Conservation (phyloP, 2,329 filamentous ascomycete species). For the Magnaporthiopsis rhizophila region DNA sequence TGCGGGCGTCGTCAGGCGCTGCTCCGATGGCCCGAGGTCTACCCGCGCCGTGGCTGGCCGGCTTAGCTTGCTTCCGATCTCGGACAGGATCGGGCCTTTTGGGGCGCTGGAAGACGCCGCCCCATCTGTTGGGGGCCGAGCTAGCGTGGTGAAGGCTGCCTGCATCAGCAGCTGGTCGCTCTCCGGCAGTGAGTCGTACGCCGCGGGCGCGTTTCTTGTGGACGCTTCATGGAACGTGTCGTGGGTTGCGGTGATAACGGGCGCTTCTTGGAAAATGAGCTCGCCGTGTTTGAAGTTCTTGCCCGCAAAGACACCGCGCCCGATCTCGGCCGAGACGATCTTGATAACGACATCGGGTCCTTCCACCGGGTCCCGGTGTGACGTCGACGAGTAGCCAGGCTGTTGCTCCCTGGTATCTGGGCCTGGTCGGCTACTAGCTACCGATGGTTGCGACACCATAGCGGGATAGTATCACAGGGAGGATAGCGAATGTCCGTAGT, state of each 20-base stretch:
- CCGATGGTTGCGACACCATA: background rate
- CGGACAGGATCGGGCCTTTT: background rate
- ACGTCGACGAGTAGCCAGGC: too few species aligned
- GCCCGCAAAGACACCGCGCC: constrained; percentile 23
- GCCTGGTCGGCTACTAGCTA: background rate
- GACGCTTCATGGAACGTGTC: constrained; percentile 6
- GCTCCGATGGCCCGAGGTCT: background rate
- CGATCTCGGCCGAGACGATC: constrained; percentile 12
- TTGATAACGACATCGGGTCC: background rate
- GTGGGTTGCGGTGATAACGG: constrained; percentile 16
- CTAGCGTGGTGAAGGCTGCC: constrained; percentile 15
- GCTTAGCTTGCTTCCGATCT: background rate
- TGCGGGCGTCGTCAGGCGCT: background rate
- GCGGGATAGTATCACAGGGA: background rate
- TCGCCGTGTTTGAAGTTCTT: constrained; percentile 16
- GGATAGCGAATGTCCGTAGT: background rate
- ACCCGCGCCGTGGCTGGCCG: background rate
- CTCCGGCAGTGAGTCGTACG: constrained; percentile 10
- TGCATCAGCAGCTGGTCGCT: constrained; percentile 10
- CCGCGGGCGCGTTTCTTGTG: constrained; percentile 10
- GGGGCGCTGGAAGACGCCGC: background rate
- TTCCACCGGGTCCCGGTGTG: background rate
- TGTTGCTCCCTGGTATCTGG: background rate
- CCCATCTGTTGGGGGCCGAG: constrained; percentile 13
- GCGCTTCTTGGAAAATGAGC: constrained; percentile 19